phyloP scores from a whole-genome alignment of 176 grass and related monocot species.

The Secale cereale region DNA sequence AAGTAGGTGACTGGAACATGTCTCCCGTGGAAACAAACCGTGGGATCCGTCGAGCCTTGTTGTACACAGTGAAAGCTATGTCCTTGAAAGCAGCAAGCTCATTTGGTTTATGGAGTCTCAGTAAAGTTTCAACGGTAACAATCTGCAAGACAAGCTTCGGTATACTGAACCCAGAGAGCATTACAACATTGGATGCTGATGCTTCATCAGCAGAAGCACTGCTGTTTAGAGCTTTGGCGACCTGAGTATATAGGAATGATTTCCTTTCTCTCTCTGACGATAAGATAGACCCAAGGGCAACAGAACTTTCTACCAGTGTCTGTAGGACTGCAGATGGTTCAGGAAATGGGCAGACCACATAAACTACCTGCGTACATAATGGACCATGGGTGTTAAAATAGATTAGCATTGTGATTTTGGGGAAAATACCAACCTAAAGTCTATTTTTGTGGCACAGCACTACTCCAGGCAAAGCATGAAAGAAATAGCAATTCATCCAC shows the following conservation, averaged over 20 bases:
- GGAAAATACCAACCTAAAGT: not conserved
- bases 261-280: conserved; percentile 72
- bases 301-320: conserved; percentile 85
- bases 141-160: conserved; percentile 91
- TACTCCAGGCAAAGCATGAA: conserved; percentile 22
- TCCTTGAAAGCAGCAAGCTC: conserved; percentile 91
- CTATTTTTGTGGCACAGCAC: not conserved
- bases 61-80: conserved; percentile 97
- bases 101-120: conserved; percentile 77
- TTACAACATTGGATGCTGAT: conserved; percentile 76
- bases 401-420: not conserved
- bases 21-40: conserved; percentile 49
- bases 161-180: conserved; percentile 96
- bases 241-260: conserved; percentile 63
- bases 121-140: conserved; percentile 76
- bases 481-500: not conserved
- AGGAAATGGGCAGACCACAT: conserved; percentile 93
- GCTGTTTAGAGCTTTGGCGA: conserved; percentile 60
- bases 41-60: conserved; percentile 79
- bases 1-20: conserved; percentile 70
- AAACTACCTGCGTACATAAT: conserved; percentile 66
- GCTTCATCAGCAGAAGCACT: conserved; percentile 64
- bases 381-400: conserved; percentile 15
- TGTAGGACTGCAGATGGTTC: conserved; percentile 77
- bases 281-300: conserved; percentile 79